phyloP scores from a whole-genome alignment of 257 asterid species.

The Verbascum thapsus region DNA sequence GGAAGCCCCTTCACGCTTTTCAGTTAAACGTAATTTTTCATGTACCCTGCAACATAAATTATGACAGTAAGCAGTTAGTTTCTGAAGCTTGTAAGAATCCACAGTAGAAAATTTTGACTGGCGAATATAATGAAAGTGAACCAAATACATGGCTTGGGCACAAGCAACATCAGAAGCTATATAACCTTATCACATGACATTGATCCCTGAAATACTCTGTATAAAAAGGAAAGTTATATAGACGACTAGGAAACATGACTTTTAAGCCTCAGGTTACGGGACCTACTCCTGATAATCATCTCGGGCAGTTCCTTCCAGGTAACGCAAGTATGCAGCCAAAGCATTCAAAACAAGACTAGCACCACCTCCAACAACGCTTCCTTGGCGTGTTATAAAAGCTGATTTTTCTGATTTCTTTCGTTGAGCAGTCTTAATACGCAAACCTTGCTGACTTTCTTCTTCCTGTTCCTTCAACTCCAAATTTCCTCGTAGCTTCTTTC shows the following conservation, averaged over 20 bases:
- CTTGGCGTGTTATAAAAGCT: conserved; percentile 69
- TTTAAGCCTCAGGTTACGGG: conserved; percentile 30
- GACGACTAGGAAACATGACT: conserved; percentile 26
- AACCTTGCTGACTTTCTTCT: conserved; percentile 31
- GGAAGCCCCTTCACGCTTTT: conserved; percentile 88
- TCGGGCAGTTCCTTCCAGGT: conserved; percentile 84
- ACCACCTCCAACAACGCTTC: conserved; percentile 80
- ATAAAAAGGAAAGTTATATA: not conserved
- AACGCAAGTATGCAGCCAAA: conserved; percentile 83
- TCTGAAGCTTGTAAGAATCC: conserved; percentile 25
- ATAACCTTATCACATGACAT: not conserved
- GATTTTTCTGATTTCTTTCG: conserved; percentile 63
- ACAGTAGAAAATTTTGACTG: not conserved
- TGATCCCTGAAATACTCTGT: conserved; percentile 19
- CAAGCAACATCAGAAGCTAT: conserved; percentile 11
- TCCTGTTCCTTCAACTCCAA: conserved; percentile 25
- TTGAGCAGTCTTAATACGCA: conserved; percentile 32
- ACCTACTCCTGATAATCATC: conserved; percentile 91
- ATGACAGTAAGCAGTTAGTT: conserved; percentile 22
- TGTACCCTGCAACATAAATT: conserved; percentile 63
- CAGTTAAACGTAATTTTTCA: conserved; percentile 62
- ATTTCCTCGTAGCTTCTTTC: conserved; percentile 39
- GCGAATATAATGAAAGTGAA: conserved; percentile 19
- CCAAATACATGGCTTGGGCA: conserved; percentile 7
- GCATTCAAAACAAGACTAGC: conserved; percentile 70